Evolutionary conservation across 2,329 filamentous ascomycete genomes (phyloP).

Genomic region (Sporothrix brasiliensis): DNA sequence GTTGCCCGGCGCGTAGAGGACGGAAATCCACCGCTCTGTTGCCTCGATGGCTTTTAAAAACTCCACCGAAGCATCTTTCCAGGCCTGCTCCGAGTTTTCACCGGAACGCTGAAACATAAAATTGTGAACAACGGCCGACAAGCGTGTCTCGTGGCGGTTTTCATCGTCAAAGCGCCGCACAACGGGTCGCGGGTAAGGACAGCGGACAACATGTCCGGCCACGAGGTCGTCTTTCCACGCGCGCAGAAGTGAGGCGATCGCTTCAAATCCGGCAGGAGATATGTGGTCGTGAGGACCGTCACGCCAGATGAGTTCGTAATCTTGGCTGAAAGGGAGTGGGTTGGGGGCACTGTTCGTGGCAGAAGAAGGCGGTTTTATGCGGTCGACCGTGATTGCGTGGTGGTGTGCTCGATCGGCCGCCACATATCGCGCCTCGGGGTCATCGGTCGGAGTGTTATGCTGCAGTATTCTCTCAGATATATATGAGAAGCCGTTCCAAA

Average conservation of each 20-base stretch:
- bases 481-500: conserved; percentile 35
- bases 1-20: conserved; percentile 32
- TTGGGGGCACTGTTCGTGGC: not conserved
- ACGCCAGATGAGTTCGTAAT: conserved; percentile 39
- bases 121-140: conserved; percentile 39
- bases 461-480: conserved; percentile 33
- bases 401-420: not conserved
- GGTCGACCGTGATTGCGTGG: conserved; percentile 33
- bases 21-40: conserved; percentile 32
- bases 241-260: conserved; percentile 34
- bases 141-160: conserved; percentile 31
- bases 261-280: conserved; percentile 34
- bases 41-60: conserved; percentile 34
- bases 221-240: conserved; percentile 36
- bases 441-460: conserved; percentile 2
- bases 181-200: conserved; percentile 29
- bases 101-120: conserved; percentile 37
- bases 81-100: conserved; percentile 35
- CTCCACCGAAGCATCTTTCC: conserved; percentile 31
- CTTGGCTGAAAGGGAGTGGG: conserved; percentile 22
- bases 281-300: conserved; percentile 37
- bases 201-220: conserved; percentile 34
- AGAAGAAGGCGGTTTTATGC: conserved; percentile 28
- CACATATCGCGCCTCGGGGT: not conserved
- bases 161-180: conserved; percentile 28